Percentiles rank a stretch among this genome's conserved stretches.
phyloP scores from a whole-genome alignment of 768 basidiomycete species.

The Baorangia bicolor region DNA sequence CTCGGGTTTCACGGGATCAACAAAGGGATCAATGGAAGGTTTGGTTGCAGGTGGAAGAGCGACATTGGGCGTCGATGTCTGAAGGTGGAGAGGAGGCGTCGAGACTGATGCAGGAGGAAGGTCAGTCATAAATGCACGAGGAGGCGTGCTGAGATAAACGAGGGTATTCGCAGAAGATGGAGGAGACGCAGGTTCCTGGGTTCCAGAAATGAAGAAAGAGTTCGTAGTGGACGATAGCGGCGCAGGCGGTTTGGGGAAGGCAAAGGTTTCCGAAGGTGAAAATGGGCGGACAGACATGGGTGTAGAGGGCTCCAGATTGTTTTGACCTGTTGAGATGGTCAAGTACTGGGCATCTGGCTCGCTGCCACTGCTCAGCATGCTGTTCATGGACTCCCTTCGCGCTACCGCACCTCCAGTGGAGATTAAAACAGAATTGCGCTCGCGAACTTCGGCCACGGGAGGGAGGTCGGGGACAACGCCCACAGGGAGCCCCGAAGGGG shows the following conservation, averaged over 20 bases:
- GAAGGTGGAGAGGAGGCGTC: conserved; percentile 13
- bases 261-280: conserved; percentile 64
- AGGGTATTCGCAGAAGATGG: conserved; percentile 20
- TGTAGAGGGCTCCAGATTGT: conserved; percentile 30
- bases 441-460: conserved; percentile 55
- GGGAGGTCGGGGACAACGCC: conserved; percentile 41
- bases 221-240: background rate
- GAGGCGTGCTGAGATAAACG: conserved; percentile 16
- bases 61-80: background rate
- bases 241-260: conserved; percentile 65
- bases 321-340: conserved; percentile 25
- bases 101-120: conserved; percentile 11
- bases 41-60: conserved; percentile 6
- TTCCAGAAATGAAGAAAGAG: background rate
- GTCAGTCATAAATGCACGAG: conserved; percentile 16
- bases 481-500: conserved; percentile 10
- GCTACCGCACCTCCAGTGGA: conserved; percentile 24
- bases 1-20: too few relatives aligned
- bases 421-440: conserved; percentile 27
- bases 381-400: conserved; percentile 41
- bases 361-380: conserved; percentile 36
- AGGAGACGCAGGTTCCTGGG: background rate
- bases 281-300: conserved; percentile 67
- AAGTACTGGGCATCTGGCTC: conserved; percentile 43
- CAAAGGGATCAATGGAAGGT: too few relatives aligned